phyloP scores from a whole-genome alignment of 768 basidiomycete genomes.

The Pluteus cervinus region DNA sequence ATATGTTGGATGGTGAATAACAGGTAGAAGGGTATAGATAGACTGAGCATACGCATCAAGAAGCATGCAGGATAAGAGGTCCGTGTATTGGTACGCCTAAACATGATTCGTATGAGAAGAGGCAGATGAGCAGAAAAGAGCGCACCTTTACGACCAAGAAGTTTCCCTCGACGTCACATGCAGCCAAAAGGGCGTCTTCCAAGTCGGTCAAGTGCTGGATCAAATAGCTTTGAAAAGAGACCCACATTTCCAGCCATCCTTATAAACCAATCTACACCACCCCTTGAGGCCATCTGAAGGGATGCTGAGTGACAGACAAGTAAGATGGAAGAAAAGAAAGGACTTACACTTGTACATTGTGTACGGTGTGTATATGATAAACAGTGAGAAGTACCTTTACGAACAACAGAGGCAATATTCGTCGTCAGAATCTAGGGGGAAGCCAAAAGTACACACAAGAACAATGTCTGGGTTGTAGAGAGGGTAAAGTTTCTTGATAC shows the following conservation, averaged over 20 bases:
- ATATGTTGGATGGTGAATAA: slow-evolving; percentile 5
- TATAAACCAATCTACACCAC: slow-evolving; percentile 66
- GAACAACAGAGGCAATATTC: background rate
- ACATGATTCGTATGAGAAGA: slow-evolving; percentile 2
- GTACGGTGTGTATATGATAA: slow-evolving; percentile 76
- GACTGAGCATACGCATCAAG: slow-evolving; percentile 60
- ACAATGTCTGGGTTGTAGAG: slow-evolving; percentile 79
- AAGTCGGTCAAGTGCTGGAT: slow-evolving; percentile 2
- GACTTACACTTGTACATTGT: slow-evolving; percentile 80
- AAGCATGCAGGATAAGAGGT: slow-evolving; percentile 86
- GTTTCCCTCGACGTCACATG: slow-evolving; percentile 84
- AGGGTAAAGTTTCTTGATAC: slow-evolving; percentile 62
- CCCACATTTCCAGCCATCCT: slow-evolving; percentile 87
- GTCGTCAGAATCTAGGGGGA: background rate
- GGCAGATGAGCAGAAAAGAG: background rate
- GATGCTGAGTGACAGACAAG: background rate
- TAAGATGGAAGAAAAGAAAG: slow-evolving; percentile 1
- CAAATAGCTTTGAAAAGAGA: slow-evolving; percentile 2
- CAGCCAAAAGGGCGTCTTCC: slow-evolving; percentile 70
- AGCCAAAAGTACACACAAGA: slow-evolving; percentile 74
- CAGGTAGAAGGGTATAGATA: background rate
- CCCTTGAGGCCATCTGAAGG: slow-evolving; percentile 72
- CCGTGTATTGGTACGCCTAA: slow-evolving; percentile 81
- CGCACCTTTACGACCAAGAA: slow-evolving; percentile 74
- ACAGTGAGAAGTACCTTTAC: slow-evolving; percentile 71